Evolutionary conservation across 2,329 filamentous ascomycete species (phyloP).

Genomic region (Claviceps digitariae): DNA sequence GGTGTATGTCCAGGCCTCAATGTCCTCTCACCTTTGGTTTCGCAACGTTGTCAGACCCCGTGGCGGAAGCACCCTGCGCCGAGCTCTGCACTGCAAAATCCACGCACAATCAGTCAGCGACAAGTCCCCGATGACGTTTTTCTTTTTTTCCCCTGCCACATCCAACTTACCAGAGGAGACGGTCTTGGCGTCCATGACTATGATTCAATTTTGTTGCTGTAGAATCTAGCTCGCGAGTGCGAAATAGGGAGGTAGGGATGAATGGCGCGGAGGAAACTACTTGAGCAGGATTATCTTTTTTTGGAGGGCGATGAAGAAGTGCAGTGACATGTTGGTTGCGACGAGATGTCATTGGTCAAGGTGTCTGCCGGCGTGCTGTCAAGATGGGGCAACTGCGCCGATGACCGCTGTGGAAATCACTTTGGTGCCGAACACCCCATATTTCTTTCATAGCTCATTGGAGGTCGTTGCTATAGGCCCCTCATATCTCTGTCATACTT

Average conservation of each 20-base stretch:
- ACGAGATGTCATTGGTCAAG: neutral
- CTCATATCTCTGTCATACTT: too few relatives aligned
- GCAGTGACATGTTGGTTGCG: neutral
- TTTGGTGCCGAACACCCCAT: too few relatives aligned
- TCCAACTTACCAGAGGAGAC: neutral
- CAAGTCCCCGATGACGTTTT: neutral
- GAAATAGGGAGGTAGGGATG: too few relatives aligned
- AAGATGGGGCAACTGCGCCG: neutral
- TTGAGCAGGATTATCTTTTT: neutral
- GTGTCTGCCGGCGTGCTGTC: neutral
- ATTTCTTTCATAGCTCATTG: too few relatives aligned
- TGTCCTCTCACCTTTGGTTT: constrained; percentile 28
- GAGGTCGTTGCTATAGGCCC: too few relatives aligned
- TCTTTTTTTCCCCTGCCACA: neutral
- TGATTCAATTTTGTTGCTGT: too few relatives aligned
- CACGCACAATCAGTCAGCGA: neutral
- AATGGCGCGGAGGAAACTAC: neutral
- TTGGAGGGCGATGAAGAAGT: neutral
- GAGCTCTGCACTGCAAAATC: constrained; percentile 2
- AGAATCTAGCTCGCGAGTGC: too few relatives aligned
- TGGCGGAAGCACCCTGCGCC: constrained; percentile 13
- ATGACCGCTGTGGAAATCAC: too few relatives aligned
- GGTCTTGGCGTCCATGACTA: neutral
- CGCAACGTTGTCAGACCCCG: constrained; percentile 16
- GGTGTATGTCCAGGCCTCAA: neutral